These are phyloP conservation scores for Talaromyces islandicus DNA, from an alignment of 2,329 filamentous ascomycete species.

Conservation along the genomic window DNA sequence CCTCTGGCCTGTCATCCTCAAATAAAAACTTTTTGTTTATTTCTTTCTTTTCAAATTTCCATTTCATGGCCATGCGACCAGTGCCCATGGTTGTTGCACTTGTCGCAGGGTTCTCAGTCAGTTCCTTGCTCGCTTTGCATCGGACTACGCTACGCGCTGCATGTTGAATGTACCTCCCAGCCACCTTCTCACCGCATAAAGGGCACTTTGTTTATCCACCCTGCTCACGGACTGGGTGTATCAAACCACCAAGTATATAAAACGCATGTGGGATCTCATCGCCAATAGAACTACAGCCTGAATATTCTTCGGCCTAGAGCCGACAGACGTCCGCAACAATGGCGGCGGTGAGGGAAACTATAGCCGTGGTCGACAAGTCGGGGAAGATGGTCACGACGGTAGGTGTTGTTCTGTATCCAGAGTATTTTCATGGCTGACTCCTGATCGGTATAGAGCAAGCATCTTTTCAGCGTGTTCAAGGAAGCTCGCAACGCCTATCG, in stretches of 20 bases:
- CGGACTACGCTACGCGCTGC: neutral
- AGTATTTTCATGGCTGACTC: conserved; percentile 12
- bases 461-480: conserved; percentile 83
- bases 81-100: neutral
- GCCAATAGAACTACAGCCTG: neutral
- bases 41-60: neutral
- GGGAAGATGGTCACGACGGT: conserved; percentile 88
- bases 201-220: neutral
- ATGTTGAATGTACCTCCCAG: conserved; percentile 1
- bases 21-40: neutral
- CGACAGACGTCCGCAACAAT: conserved; percentile 4
- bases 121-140: neutral
- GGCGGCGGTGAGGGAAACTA: conserved; percentile 55
- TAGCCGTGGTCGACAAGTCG: conserved; percentile 85
- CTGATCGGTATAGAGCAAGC: conserved; percentile 64
- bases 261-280: neutral
- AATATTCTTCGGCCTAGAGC: neutral
- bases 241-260: too few species aligned
- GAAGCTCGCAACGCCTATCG: conserved; percentile 84
- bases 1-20: conserved; percentile 4
- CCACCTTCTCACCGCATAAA: neutral
- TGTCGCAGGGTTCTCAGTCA: neutral
- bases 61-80: neutral
- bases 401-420: conserved; percentile 33
- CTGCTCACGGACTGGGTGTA: neutral